Evolutionary conservation across 441 rosid species (phyloP).

Genomic region (Populus hybrid): DNA sequence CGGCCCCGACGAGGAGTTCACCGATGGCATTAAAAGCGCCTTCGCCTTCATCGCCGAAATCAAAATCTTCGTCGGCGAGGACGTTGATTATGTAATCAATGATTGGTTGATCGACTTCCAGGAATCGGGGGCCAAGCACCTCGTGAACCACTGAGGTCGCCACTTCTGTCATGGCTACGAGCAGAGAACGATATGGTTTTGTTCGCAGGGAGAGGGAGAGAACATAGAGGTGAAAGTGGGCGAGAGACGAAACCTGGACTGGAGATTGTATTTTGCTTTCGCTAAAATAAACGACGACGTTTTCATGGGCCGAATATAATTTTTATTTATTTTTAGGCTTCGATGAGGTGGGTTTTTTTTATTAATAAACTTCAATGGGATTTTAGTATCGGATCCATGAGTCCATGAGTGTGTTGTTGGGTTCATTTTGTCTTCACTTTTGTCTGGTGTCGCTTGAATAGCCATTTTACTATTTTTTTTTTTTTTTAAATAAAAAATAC

Average conservation of each 20-base stretch:
- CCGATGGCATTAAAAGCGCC: conserved; percentile 92
- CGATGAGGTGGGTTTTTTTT: background rate
- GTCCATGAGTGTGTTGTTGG: background rate
- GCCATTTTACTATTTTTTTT: too few species aligned
- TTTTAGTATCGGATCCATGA: background rate
- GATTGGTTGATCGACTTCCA: conserved; percentile 90
- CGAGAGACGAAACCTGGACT: background rate
- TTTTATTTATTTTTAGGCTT: background rate
- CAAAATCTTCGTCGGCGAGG: conserved; percentile 96
- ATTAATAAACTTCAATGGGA: background rate
- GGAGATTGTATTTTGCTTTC: background rate
- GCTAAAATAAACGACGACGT: background rate
- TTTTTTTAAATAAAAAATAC: too few species aligned
- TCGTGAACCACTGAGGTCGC: conserved; percentile 89
- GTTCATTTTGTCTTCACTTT: background rate
- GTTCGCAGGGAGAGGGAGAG: background rate
- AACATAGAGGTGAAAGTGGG: background rate
- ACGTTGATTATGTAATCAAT: conserved; percentile 92
- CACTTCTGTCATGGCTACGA: conserved; percentile 65
- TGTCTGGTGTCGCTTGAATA: too few species aligned
- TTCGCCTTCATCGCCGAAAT: conserved; percentile 91
- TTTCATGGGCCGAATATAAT: background rate
- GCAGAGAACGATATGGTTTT: background rate
- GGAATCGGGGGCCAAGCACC: conserved; percentile 66
- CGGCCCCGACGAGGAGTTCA: conserved; percentile 85